These are phyloP conservation scores for Skeletonema tropicum DNA, from an alignment of 108 stramenopile genomes.

Conservation along the genomic window DNA sequence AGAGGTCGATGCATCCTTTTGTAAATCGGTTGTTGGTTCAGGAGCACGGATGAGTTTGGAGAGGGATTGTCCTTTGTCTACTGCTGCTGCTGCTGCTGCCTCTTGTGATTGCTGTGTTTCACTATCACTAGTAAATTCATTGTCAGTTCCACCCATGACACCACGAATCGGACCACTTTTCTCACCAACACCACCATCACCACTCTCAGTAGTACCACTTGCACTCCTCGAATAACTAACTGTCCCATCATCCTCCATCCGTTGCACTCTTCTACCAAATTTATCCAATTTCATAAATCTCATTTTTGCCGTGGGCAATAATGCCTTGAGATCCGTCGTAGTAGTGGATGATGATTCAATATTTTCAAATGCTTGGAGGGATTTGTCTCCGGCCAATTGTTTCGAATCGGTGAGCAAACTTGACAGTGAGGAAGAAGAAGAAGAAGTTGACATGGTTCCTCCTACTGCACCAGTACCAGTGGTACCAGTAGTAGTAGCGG, in stretches of 20 bases:
- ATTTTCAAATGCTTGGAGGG: not conserved
- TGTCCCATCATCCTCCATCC: conserved; percentile 42
- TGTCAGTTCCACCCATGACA: not conserved
- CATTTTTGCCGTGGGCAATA: conserved; percentile 26
- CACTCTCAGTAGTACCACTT: not conserved
- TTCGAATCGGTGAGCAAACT: not conserved
- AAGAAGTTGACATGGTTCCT: no score
- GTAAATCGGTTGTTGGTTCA: not conserved
- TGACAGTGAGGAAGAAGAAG: not conserved
- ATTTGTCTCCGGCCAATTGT: conserved; percentile 8
- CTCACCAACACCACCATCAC: not conserved
- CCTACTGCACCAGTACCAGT: not conserved
- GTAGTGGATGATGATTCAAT: not conserved
- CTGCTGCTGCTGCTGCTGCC: not conserved
- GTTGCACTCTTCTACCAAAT: conserved; percentile 36
- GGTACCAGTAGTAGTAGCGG: not conserved
- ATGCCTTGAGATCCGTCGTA: conserved; percentile 8
- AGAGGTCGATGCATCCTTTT: not conserved
- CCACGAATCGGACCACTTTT: not conserved
- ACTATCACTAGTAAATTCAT: not conserved
- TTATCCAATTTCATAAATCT: conserved; percentile 24
- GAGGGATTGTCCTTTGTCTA: not conserved
- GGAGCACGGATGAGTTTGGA: not conserved
- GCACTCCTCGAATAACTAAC: conserved; percentile 5
- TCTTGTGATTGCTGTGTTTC: not conserved